Base-by-base conservation (phyloP, 352 stramenopile species). In the Thalassiosira pacifica region DNA sequence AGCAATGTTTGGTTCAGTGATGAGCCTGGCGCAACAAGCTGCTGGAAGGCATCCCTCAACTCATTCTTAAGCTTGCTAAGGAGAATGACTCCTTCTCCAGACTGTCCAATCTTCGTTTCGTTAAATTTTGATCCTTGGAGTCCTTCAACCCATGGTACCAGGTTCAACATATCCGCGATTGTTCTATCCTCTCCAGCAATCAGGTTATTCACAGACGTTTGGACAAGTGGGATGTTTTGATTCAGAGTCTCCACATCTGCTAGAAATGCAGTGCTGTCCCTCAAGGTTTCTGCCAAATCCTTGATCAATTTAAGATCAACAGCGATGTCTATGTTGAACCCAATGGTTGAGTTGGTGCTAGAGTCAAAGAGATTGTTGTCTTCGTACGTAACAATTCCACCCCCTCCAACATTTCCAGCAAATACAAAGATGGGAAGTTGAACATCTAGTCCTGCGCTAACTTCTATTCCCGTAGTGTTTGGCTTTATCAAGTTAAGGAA, bases 11-110 rank as follows among this genome's bases (percentile, higher is more conserved):
- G 19, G 18, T 77, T 76, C 1, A 40, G n/a, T 29, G 9, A 11
- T 32, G 4, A 45, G 19, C 65, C 32, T n/a, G 78, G 78, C 55
- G 59, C 76, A 24, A 72, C 31, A 13, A 76, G n/a, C 19, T n/a
- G 26, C 63, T 57, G 22, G 31, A 86, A 77, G 57, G 63, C 70
- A 8, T 29, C n/a, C 29, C 31, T 37, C 22, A 86, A 76, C 57
- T 86, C 18, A 45, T 27, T 82, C 10, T 69, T 52, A 19, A 86
- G 34, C 29, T 86, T 63, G 5, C 52, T 45, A n/a, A 81, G 45
- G 0, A 66, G 18, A 57, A 86, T 86, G 26, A 52, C 37, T 26
- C 73, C 40, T 32, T 80, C 61, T 31, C 16, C 53, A 18, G 11
- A 31, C 53, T 32, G 53, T 27, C 6, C 10, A 57, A n/a, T 57